Evolutionary conservation across 2,329 filamentous ascomycete genomes (phyloP).

Genomic region (Blumeriella jaapii): DNA sequence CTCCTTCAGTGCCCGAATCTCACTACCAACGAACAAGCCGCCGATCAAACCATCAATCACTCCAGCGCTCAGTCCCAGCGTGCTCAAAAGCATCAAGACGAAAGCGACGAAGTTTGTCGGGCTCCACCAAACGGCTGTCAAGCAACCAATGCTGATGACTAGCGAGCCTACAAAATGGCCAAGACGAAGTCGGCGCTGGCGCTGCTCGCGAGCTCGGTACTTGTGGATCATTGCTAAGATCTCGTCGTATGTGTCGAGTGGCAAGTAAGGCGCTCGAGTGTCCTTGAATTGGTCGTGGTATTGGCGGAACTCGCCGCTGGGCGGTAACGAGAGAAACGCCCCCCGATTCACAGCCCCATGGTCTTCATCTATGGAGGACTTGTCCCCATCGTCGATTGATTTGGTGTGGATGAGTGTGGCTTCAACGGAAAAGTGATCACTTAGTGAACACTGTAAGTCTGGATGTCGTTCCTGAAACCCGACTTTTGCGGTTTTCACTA

Average conservation of each 20-base stretch:
- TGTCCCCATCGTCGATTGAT: constrained; percentile 9
- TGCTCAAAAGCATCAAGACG: constrained; percentile 66
- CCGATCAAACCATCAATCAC: constrained; percentile 78
- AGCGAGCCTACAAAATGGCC: constrained; percentile 62
- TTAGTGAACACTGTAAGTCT: constrained; percentile 70
- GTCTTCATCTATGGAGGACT: constrained; percentile 12
- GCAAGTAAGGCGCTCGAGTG: constrained; percentile 26
- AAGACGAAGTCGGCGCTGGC: constrained; percentile 61
- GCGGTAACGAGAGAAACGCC: constrained; percentile 19
- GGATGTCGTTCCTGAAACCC: constrained; percentile 77
- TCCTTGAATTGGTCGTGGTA: constrained; percentile 19
- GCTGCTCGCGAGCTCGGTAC: constrained; percentile 60
- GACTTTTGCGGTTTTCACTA: constrained; percentile 58
- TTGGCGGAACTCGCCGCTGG: constrained; percentile 14
- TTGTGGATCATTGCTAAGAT: constrained; percentile 59
- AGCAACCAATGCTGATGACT: constrained; percentile 57
- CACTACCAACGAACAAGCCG: constrained; percentile 73
- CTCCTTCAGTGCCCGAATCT: constrained; percentile 73
- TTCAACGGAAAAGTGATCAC: constrained; percentile 89
- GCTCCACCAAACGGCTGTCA: constrained; percentile 78
- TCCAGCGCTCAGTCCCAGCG: constrained; percentile 64
- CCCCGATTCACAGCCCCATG: constrained; percentile 20
- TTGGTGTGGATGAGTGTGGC: constrained; percentile 46
- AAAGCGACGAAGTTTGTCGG: constrained; percentile 68
- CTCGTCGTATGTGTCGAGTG: constrained; percentile 50